Evolutionary conservation across 23 red algal genomes (phyloP).

Genomic region (Agarophyton chilense): DNA sequence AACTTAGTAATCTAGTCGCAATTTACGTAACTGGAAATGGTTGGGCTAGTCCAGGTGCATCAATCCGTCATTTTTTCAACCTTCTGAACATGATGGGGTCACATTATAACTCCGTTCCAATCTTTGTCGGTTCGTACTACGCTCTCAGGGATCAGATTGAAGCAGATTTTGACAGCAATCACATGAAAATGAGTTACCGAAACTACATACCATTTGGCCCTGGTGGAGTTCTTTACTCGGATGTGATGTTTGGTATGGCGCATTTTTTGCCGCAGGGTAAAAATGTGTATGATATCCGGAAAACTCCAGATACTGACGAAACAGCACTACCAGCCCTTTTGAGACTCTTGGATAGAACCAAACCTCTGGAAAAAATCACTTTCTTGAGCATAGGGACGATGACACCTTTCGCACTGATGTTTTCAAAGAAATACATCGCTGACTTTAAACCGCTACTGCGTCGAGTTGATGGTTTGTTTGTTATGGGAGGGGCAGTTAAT

Average conservation of each 20-base stretch:
- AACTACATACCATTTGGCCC: not conserved
- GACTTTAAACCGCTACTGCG: not conserved
- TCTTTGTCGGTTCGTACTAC: conserved; percentile 14
- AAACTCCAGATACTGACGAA: not conserved
- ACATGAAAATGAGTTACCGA: not conserved
- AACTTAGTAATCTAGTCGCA: not conserved
- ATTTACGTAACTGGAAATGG: conserved; percentile 18
- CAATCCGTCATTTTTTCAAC: conserved; percentile 13
- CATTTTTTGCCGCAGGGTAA: not conserved
- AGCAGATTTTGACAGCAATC: not conserved
- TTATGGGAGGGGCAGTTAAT: conserved; percentile 26
- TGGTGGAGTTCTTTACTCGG: conserved; percentile 9
- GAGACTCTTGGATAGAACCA: not conserved
- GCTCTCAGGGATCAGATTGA: conserved; percentile 2
- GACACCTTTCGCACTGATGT: conserved; percentile 14
- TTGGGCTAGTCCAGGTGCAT: conserved; percentile 3
- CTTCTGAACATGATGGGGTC: conserved; percentile 10
- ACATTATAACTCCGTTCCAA: not conserved
- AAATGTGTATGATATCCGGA: not conserved
- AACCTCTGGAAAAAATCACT: not conserved
- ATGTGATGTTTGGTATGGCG: conserved; percentile 5
- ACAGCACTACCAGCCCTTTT: not conserved
- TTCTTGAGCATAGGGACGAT: conserved; percentile 22
- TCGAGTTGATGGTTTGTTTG: not conserved
- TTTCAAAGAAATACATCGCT: not conserved